Percentiles rank a stretch among this genome's conserved stretches.
phyloP scores from a whole-genome alignment of 805 yeast genomes.

The Pichia exigua region DNA sequence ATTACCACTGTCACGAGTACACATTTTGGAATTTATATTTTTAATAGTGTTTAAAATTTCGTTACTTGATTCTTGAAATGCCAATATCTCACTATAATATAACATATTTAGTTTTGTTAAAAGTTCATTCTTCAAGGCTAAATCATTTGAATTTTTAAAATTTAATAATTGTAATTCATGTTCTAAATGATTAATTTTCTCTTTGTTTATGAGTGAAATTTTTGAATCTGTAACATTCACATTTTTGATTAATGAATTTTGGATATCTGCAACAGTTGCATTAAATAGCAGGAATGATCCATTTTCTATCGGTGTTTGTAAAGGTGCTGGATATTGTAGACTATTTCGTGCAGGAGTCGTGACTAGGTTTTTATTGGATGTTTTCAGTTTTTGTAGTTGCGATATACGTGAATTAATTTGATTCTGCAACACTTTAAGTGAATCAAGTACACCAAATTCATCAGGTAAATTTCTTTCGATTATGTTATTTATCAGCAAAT shows the following conservation, averaged over 20 bases:
- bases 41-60: constrained; percentile 11
- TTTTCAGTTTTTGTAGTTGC: not conserved
- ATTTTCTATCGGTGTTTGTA: not conserved
- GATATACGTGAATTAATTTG: constrained; percentile 19
- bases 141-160: constrained; percentile 23
- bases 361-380: not conserved
- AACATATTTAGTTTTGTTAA: constrained; percentile 22
- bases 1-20: not conserved
- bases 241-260: constrained; percentile 18
- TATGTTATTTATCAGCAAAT: constrained; percentile 15
- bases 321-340: not conserved
- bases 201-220: constrained; percentile 21
- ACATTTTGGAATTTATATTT: constrained; percentile 3
- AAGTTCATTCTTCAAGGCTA: constrained; percentile 24
- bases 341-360: not conserved
- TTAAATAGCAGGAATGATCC: not conserved
- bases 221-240: constrained; percentile 16
- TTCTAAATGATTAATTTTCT: constrained; percentile 22
- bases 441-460: constrained; percentile 17
- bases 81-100: constrained; percentile 25
- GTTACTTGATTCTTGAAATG: constrained; percentile 23
- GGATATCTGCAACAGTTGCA: constrained; percentile 5
- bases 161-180: constrained; percentile 26
- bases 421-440: constrained; percentile 16
- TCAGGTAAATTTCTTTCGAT: constrained; percentile 9